These are phyloP conservation scores for Amyloporia xantha DNA, from an alignment of 768 basidiomycete species.

Conservation along the genomic window DNA sequence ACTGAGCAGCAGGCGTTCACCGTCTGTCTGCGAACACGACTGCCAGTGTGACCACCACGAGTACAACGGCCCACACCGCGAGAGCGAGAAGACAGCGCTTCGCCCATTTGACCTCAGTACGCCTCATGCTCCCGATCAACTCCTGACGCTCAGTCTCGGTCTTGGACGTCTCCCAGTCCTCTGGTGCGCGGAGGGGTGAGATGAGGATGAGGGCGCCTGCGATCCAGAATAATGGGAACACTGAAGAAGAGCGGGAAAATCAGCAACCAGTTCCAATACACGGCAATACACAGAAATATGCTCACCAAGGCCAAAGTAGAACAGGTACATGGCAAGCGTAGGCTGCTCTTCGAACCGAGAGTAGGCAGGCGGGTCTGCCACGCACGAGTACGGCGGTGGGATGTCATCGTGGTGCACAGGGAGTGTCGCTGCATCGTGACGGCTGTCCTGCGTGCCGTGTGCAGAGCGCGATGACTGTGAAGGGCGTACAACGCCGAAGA, in stretches of 20 bases:
- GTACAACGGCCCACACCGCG: slow-evolving; percentile 13
- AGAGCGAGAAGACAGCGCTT: slow-evolving; percentile 29
- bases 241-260: slow-evolving; percentile 18
- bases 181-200: slow-evolving; percentile 34
- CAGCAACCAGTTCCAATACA: background rate
- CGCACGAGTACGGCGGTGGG: slow-evolving; percentile 27
- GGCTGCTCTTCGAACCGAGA: slow-evolving; percentile 29
- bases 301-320: slow-evolving; percentile 46
- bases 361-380: slow-evolving; percentile 29
- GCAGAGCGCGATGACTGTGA: slow-evolving; percentile 11
- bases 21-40: slow-evolving; percentile 15
- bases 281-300: slow-evolving; percentile 6
- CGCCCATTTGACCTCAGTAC: slow-evolving; percentile 37
- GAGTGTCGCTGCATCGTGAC: slow-evolving; percentile 21
- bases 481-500: slow-evolving; percentile 23
- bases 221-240: slow-evolving; percentile 46
- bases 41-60: slow-evolving; percentile 13
- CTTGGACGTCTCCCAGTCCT: slow-evolving; percentile 30
- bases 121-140: slow-evolving; percentile 27
- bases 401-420: slow-evolving; percentile 16
- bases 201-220: slow-evolving; percentile 34
- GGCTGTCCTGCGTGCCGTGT: slow-evolving; percentile 24
- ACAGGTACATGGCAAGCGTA: slow-evolving; percentile 41
- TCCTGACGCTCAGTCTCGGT: slow-evolving; percentile 28
- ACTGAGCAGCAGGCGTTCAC: too few species aligned